These are phyloP conservation scores for Emericellopsis terricola DNA, from an alignment of 495 filamentous ascomycete species.

Conservation along the genomic window DNA sequence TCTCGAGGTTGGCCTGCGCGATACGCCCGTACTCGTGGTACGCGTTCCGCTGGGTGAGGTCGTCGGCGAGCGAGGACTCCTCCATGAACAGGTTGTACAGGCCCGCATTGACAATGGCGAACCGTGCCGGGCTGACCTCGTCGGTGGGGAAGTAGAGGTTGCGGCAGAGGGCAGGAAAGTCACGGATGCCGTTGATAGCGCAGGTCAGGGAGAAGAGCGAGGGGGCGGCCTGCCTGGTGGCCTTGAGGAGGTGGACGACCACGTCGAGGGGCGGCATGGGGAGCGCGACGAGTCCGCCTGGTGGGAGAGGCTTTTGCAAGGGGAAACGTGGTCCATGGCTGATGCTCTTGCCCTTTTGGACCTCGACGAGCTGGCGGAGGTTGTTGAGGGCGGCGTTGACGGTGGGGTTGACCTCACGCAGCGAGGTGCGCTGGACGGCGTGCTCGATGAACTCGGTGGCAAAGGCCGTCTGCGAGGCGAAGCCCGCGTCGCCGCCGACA, in stretches of 20 bases:
- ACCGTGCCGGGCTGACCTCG: conserved; percentile 33
- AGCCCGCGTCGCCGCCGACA: conserved; percentile 42
- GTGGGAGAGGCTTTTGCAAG: conserved; percentile 22
- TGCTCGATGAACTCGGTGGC: conserved; percentile 44
- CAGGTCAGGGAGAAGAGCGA: conserved; percentile 21
- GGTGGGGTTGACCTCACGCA: conserved; percentile 27
- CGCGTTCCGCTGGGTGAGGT: conserved; percentile 9
- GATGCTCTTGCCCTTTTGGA: conserved; percentile 23
- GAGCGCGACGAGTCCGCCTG: conserved; percentile 25
- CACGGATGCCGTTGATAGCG: conserved; percentile 26
- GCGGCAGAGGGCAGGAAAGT: conserved; percentile 39
- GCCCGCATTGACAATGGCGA: conserved; percentile 36
- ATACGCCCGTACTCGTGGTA: conserved; percentile 22
- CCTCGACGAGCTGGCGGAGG: conserved; percentile 35
- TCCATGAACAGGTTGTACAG: conserved; percentile 41
- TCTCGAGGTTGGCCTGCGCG: conserved; percentile 41
- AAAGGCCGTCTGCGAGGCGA: conserved; percentile 43
- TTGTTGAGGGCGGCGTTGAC: conserved; percentile 37
- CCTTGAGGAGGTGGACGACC: conserved; percentile 31
- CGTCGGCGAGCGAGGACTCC: conserved; percentile 16
- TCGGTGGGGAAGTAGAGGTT: conserved; percentile 41
- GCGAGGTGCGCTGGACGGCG: conserved; percentile 33
- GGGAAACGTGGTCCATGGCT: conserved; percentile 24
- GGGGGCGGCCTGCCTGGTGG: conserved; percentile 11
- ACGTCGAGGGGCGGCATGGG: conserved; percentile 34